Evolutionary conservation across 768 basidiomycete species (phyloP).

Genomic region (Ephemerocybe angulata): DNA sequence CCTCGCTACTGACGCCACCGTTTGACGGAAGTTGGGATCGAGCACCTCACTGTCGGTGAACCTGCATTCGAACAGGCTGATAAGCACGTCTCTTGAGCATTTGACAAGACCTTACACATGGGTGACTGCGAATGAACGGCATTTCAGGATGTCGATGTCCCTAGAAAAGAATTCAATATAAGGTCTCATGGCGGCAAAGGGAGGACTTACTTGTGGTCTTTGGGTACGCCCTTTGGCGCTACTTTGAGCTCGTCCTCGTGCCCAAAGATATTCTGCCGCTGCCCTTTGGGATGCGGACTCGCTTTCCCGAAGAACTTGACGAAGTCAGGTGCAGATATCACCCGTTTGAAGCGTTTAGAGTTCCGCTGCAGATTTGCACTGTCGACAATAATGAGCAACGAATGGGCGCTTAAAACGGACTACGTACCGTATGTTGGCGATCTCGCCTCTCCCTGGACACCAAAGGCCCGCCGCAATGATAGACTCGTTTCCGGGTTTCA

Average conservation of each 20-base stretch:
- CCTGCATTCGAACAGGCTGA: slow-evolving; percentile 29
- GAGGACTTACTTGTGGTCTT: slow-evolving; percentile 62
- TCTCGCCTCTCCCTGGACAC: slow-evolving; percentile 76
- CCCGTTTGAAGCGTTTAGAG: slow-evolving; percentile 56
- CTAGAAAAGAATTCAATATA: slow-evolving; percentile 18
- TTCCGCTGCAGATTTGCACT: slow-evolving; percentile 64
- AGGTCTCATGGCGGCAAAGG: slow-evolving; percentile 1
- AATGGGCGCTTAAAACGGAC: background rate
- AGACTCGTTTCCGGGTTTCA: slow-evolving; percentile 63
- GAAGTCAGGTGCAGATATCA: slow-evolving; percentile 70
- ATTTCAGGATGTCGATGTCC: slow-evolving; percentile 90
- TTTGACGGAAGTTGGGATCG: slow-evolving; percentile 58
- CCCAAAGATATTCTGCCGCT: slow-evolving; percentile 78
- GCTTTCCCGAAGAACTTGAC: slow-evolving; percentile 74
- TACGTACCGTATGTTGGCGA: slow-evolving; percentile 65
- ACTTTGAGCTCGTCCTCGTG: slow-evolving; percentile 83
- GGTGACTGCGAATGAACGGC: slow-evolving; percentile 70
- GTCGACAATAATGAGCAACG: background rate
- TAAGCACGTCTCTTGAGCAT: background rate
- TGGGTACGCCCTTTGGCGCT: slow-evolving; percentile 87
- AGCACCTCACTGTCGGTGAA: slow-evolving; percentile 77
- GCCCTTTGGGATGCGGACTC: slow-evolving; percentile 55
- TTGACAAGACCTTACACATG: slow-evolving; percentile 42
- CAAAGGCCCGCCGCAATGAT: slow-evolving; percentile 78
- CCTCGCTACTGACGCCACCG: slow-evolving; percentile 48